Percentiles rank a stretch among this genome's conserved stretches.
Evolutionary conservation across 1,139 yeast genomes (phyloP).

Genomic region (Kodamaea ohmeri): DNA sequence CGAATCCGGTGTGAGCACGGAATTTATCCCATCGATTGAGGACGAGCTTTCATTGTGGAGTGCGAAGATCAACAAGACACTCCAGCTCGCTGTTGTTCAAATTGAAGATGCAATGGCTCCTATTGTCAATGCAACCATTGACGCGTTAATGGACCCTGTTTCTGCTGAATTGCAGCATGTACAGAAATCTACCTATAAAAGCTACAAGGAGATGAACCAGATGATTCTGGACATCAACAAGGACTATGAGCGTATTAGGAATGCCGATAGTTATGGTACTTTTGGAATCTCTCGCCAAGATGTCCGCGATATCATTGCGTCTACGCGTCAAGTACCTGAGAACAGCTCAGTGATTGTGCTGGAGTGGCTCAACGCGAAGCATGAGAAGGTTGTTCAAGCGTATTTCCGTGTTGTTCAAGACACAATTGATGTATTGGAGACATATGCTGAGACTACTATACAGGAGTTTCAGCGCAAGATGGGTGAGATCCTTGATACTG

Average conservation of each 20-base stretch:
- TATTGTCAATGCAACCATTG: constrained; percentile 32
- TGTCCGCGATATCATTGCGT: constrained; percentile 51
- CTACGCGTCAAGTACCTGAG: constrained; percentile 36
- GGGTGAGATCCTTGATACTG: constrained; percentile 27
- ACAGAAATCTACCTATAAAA: constrained; percentile 40
- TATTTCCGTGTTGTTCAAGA: constrained; percentile 50
- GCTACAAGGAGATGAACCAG: constrained; percentile 46
- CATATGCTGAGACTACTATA: constrained; percentile 66
- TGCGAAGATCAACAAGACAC: constrained; percentile 37
- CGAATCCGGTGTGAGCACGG: constrained; percentile 4
- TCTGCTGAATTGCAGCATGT: constrained; percentile 41
- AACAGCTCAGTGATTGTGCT: constrained; percentile 33
- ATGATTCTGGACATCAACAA: constrained; percentile 51
- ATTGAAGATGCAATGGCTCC: constrained; percentile 41
- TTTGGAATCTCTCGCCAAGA: constrained; percentile 51
- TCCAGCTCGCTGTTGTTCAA: constrained; percentile 41
- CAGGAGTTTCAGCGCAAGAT: constrained; percentile 49
- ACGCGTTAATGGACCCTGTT: constrained; percentile 33
- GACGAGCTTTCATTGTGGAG: constrained; percentile 35
- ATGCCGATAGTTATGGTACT: constrained; percentile 30
- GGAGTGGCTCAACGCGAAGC: constrained; percentile 33
- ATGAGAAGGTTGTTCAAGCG: constrained; percentile 29
- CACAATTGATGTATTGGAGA: constrained; percentile 64
- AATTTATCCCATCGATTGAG: constrained; percentile 17
- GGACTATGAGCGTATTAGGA: constrained; percentile 43